Base-by-base conservation (phyloP, 2,329 filamentous ascomycete species). In the Arthrocladium fulminans region DNA sequence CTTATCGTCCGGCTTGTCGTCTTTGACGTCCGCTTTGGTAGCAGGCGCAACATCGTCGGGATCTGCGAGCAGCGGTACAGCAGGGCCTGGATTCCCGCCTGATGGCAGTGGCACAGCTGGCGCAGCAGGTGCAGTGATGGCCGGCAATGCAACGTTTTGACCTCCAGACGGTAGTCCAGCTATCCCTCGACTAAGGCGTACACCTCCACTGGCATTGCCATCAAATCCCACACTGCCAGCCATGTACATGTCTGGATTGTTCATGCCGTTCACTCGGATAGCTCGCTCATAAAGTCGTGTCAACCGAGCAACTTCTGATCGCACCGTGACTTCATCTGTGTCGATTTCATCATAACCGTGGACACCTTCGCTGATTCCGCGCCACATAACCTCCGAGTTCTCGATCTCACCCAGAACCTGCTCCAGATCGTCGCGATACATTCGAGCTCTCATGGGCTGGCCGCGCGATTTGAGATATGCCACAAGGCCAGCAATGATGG, bases 391-490 rank as follows among this genome's bases (percentile, higher is more conserved):
- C 53, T 80, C 74, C 47, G 80, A 67, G 20, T 72, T 68, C 27
- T 65, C 64, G 15, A 79, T 72, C 45, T 79, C 74, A 47, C 75
- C 70, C 50, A 75, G 67, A 0, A 79, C 71, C 59, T 80, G 76
- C 61, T 81, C 77, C 51, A 81, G 76, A 55, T 73, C 77, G 56
- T 80, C 77, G 3, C 77, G 69, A 4, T 54, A 81, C 68, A 54
- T 74, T 70, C 57, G 73, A 71, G 76, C 76, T 79, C 58, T 77
- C 72, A 53, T 72, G 69, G 78, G 77, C 12, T 80, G 61, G 0
- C 78, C 77, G 0, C 74, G 75, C 0, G 74, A 76, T 54, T 80
- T 80, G 24, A 81, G 65, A 49, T 80, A 80, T 0, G 77, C 79
- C 13, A 82, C 59, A 8, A 80, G 64, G 3, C 77, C 78, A 0